Evolutionary conservation across 257 asterid genomes (phyloP), one percentile per base, ranked within the genome.

Genomic region (Fraxinus excelsior): DNA sequence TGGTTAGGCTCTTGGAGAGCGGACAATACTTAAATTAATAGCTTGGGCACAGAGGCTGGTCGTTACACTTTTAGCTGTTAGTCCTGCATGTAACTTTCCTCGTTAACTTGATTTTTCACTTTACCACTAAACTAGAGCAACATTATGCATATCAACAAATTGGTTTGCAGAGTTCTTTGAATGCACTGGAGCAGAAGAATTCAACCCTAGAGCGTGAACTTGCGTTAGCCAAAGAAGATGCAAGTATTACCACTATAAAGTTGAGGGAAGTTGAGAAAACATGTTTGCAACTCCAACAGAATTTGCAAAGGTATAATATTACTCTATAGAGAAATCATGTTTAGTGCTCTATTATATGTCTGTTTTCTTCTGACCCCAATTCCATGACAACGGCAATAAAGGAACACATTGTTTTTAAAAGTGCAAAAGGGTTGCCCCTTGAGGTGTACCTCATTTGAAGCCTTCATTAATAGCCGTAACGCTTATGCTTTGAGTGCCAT

Each of bases 181-280:
- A 67, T 72, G 81, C 86, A 28, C 86, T 93, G 81, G 91, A 83
- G 80, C 87, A 85, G 80, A 96, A 82, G 89, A 96, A 91, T 77
- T 76, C 87, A 4, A 73, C 81, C 78, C 89, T 96, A 76, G 95
- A 87, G 91, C 78, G 46, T 64, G 97, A 96, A 78, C 97, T 96
- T 78, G 80, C 86, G 71, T 88, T 76, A 85, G 88, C 87, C 79
- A 93, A 85, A 85, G 89, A 91, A 81, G 97, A 89, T 74, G 87
- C 92, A 38, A 87, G 71, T 77, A 73, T 65, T 78, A 86, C 95
- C 58, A 76, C 88, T 76, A 66, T 82, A 29, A 94, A 93, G 85
- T 82, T 94, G 92, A 84, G 67, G 85, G 96, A 92, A 80, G 95
- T 91, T 84, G 97, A 92, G 80, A 84, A 87, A 78, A 81, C 85